These are phyloP conservation scores for Aspergillus clavatus DNA, from an alignment of 2,329 filamentous ascomycete genomes.

Conservation along the genomic window DNA sequence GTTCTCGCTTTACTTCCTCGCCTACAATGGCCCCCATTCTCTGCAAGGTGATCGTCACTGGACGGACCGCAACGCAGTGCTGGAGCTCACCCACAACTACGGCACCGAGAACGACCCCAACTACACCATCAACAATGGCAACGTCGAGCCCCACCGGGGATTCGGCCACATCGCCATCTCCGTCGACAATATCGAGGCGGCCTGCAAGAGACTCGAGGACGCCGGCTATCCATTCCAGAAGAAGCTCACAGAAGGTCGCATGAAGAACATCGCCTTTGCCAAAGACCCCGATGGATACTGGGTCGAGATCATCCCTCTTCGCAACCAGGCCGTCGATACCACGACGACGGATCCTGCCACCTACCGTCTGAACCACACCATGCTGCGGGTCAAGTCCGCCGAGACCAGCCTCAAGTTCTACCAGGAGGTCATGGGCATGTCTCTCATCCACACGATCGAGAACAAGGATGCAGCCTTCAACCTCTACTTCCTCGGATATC, in stretches of 20 bases:
- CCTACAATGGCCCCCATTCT: slow-evolving; percentile 73
- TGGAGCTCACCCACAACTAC: slow-evolving; percentile 81
- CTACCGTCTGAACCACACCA: slow-evolving; percentile 66
- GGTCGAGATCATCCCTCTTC: slow-evolving; percentile 57
- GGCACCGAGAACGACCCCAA: slow-evolving; percentile 80
- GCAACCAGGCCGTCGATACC: slow-evolving; percentile 65
- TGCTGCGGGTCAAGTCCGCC: slow-evolving; percentile 86
- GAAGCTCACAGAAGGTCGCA: slow-evolving; percentile 81
- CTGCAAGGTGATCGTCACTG: slow-evolving; percentile 69
- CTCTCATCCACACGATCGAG: slow-evolving; percentile 67
- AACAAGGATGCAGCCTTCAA: slow-evolving; percentile 71
- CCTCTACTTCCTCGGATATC: slow-evolving; percentile 88
- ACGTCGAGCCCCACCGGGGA: slow-evolving; percentile 77
- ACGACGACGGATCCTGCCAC: slow-evolving; percentile 66
- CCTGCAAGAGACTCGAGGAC: slow-evolving; percentile 83
- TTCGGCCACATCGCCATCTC: slow-evolving; percentile 84
- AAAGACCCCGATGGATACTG: slow-evolving; percentile 85
- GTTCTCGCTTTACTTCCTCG: slow-evolving; percentile 94
- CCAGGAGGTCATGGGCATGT: slow-evolving; percentile 86
- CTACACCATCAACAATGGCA: slow-evolving; percentile 82
- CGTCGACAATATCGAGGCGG: slow-evolving; percentile 79
- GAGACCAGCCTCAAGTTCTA: slow-evolving; percentile 74
- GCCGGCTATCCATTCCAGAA: slow-evolving; percentile 94
- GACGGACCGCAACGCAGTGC: slow-evolving; percentile 78
- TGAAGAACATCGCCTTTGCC: slow-evolving; percentile 83